Conservation (phyloP, 495 filamentous ascomycete genomes). For the Margaritispora aquatica region DNA sequence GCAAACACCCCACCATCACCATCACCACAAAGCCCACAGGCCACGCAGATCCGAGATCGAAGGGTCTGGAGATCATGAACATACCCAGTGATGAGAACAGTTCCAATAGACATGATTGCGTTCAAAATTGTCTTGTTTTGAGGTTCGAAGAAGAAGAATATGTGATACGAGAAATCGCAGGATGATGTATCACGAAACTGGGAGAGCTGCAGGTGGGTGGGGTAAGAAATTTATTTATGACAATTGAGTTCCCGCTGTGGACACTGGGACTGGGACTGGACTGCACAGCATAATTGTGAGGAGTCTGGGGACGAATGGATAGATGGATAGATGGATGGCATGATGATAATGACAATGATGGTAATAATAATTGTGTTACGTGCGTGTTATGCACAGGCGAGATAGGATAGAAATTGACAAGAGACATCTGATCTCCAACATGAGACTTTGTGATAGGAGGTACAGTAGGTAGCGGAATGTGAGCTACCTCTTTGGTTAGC, state of each 20-base stretch:
- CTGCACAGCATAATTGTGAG: too few relatives aligned
- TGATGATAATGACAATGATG: too few relatives aligned
- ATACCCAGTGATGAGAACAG: constrained; percentile 88
- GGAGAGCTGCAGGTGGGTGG: background rate
- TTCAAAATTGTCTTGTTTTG: background rate
- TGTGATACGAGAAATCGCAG: background rate
- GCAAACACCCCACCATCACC: background rate
- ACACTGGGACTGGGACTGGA: background rate
- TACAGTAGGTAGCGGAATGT: background rate
- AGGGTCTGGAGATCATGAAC: constrained; percentile 26
- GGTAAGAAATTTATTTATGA: background rate
- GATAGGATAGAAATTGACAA: background rate
- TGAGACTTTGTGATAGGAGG: background rate
- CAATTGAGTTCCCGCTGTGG: background rate
- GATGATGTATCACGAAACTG: background rate
- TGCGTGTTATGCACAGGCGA: too few relatives aligned
- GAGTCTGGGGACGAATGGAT: too few relatives aligned
- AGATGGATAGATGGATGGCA: too few relatives aligned
- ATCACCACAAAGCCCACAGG: background rate
- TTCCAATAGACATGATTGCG: constrained; percentile 67
- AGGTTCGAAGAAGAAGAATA: background rate
- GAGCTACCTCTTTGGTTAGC: too few relatives aligned
- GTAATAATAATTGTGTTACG: too few relatives aligned
- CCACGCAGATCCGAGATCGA: background rate
- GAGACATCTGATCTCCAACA: background rate